A percentile compares a stretch with the other conserved stretches of the same genome.
Conservation (phyloP, 2,329 filamentous ascomycete genomes). For the Dichotomopilus funicola region DNA sequence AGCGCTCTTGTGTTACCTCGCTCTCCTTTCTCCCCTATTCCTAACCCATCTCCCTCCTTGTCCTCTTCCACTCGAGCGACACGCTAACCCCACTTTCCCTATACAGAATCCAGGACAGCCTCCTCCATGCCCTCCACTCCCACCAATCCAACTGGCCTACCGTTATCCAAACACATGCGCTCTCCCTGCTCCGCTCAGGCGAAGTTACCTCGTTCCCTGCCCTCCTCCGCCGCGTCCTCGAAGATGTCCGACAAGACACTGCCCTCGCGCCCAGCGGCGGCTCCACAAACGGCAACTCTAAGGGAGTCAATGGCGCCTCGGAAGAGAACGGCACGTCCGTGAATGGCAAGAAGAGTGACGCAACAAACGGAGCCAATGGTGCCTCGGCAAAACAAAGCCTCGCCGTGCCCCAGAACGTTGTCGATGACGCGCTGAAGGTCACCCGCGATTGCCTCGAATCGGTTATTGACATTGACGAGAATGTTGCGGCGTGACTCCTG, state of each 20-base stretch:
- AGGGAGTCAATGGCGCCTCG: constrained; percentile 15
- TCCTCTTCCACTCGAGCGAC: background rate
- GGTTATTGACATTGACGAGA: constrained; percentile 36
- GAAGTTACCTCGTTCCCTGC: constrained; percentile 54
- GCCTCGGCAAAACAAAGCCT: constrained; percentile 32
- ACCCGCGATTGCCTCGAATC: constrained; percentile 53
- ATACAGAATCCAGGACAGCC: constrained; percentile 56
- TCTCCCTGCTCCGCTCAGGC: constrained; percentile 53
- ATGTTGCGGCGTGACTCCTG: constrained; percentile 1
- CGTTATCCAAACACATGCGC: constrained; percentile 51
- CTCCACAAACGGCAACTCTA: constrained; percentile 29
- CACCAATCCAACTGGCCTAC: constrained; percentile 58
- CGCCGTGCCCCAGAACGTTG: constrained; percentile 52
- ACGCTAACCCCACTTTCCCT: constrained; percentile 7
- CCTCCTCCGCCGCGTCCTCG: constrained; percentile 54
- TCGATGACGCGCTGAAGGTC: constrained; percentile 55
- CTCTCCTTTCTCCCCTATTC: background rate
- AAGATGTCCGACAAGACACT: constrained; percentile 53
- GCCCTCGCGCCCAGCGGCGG: constrained; percentile 30
- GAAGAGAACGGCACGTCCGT: constrained; percentile 25
- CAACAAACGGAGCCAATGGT: background rate
- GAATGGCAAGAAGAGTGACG: constrained; percentile 28
- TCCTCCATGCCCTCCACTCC: constrained; percentile 56
- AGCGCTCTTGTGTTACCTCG: background rate
- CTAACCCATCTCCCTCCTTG: background rate